Evolutionary conservation across 2,329 filamentous ascomycete genomes (phyloP), one percentile per base, ranked within the genome.

Genomic region (Pezizomycotina sp.): DNA sequence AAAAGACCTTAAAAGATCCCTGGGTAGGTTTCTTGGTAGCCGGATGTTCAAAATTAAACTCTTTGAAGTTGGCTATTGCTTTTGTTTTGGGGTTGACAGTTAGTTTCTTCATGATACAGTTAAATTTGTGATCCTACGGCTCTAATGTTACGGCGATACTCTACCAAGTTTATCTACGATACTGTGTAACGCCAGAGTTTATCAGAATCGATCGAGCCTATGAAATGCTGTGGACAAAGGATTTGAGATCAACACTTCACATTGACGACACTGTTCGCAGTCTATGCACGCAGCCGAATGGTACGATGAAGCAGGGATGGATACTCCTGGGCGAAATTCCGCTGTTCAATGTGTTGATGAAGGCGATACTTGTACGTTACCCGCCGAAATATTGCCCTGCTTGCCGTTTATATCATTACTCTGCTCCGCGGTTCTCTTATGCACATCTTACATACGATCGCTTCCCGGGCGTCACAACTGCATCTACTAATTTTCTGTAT

Each of bases 81-180:
- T n/a, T n/a, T n/a, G n/a, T n/a, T n/a, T n/a, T n/a, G n/a, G n/a
- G n/a, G n/a, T n/a, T n/a, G n/a, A n/a, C n/a, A n/a, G n/a, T n/a
- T n/a, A n/a, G n/a, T 8, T 8, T 31, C 10, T 13, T 4, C 12
- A 7, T 7, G 9, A 24, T 25, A 36, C 47, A 77, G 73, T 5
- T 64, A 95, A 42, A 52, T 71, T 93, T 44, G 66, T 81, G 51
- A 72, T 92, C 64, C 92, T 47, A 74, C 89, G 31, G 64, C 92
- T 40, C 75, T 86, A 12, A 78, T 93, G 23, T 98, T 95, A 56
- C 89, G 89, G 4, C 79, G 82, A n/a, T 98, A 95, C 57, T 79
- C 81, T 23, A 76, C 77, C 27, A 81, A 89, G 52, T 92, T 80
- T 93, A 43, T 75, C 75, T 12, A 93, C 82, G 37, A 79, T 74